Evolutionary conservation across 306 rosid genomes (phyloP), one percentile per base, ranked within the genome.

Genomic region (Argentina anserina): DNA sequence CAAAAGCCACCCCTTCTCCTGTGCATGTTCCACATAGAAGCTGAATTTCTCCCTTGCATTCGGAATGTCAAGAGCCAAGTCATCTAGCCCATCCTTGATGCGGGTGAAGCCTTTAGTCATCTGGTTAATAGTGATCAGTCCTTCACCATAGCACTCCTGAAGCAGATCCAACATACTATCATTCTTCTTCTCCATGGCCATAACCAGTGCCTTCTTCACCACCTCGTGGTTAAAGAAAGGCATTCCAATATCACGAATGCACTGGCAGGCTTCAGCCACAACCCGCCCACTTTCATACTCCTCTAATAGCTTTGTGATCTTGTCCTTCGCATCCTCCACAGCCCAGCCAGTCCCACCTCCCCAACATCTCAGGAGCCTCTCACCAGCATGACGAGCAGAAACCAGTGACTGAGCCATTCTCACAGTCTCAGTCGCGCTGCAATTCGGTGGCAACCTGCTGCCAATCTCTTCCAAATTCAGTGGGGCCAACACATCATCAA

Each of bases 271-370:
- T 83, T 91, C 99, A 40, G 86, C 65, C 46, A 94, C 89, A 1
- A 86, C 99, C 6, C 99, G 91, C 2, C 97, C 92, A 2, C 96
- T 89, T 75, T 94, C 99, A n/a, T 85, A 94, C 82, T 94, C 99
- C 86, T 94, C 99, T 43, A 94, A 60, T 36, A 94, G 95, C 81
- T 94, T 94, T 79, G 82, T 79, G 69, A 94, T 94, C 88, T 94
- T 94, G 82, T 94, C 99, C 84, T 94, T 94, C 0, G 99, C 99
- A 76, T 94, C 99, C 82, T 94, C 99, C 78, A 94, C 99, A n/a
- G 97, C 97, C 99, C 99, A 94, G 34, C 99, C 99, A 20, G 96
- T 94, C 34, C 99, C 97, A 36, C 99, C 99, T 36, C 99, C 99
- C 99, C 99, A 94, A 73, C 99, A 94, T 65, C 99, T 81, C 84